These are phyloP conservation scores for Solanum phureja DNA, from an alignment of 257 asterid species.

Conservation along the genomic window DNA sequence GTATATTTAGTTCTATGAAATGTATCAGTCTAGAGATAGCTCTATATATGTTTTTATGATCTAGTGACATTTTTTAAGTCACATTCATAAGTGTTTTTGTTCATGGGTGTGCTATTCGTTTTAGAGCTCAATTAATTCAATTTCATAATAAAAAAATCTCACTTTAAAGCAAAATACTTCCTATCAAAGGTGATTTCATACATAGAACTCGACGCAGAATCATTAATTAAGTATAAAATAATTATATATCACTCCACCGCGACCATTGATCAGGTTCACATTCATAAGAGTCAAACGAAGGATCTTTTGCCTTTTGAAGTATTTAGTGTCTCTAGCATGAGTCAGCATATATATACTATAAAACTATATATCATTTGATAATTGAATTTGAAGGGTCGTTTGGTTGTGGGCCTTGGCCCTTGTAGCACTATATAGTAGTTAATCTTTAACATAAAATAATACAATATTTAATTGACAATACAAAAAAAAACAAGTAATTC, in stretches of 20 bases:
- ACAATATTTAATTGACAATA: background rate
- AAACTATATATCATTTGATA: background rate
- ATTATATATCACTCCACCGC: background rate
- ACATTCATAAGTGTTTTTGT: no score
- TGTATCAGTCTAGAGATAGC: background rate
- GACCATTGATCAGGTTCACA: background rate
- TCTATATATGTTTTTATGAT: background rate
- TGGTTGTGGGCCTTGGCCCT: background rate
- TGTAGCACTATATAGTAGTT: background rate
- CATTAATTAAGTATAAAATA: background rate
- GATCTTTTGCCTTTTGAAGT: background rate
- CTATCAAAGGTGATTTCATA: background rate
- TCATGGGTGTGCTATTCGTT: fast-evolving
- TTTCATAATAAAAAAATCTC: fast-evolving
- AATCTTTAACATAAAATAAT: background rate
- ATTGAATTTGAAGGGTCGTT: background rate
- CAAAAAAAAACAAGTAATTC: background rate
- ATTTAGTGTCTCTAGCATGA: background rate
- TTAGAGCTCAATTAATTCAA: background rate
- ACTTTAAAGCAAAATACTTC: background rate
- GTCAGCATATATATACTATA: background rate
- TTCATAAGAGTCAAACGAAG: background rate
- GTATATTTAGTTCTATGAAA: background rate
- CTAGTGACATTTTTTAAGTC: background rate
- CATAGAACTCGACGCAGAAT: fast-evolving